These are phyloP conservation scores for Pythium oligandrum DNA, from an alignment of 352 stramenopile species.

Conservation along the genomic window DNA sequence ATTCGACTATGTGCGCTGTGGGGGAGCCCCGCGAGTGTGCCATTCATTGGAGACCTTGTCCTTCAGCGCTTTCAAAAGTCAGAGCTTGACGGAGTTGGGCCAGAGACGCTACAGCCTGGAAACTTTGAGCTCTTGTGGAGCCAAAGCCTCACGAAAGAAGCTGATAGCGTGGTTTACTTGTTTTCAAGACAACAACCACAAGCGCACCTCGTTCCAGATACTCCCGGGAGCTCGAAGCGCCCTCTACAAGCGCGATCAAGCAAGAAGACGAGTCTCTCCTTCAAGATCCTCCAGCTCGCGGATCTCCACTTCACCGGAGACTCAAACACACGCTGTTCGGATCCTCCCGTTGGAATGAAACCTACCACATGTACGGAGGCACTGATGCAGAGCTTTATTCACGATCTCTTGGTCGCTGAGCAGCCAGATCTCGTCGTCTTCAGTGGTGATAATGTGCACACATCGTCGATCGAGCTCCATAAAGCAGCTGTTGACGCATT, in stretches of 20 bases:
- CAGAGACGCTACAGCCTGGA: background rate
- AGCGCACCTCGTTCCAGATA: background rate
- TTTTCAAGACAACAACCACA: background rate
- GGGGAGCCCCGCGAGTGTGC: too few species aligned
- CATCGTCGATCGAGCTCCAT: conserved; percentile 14
- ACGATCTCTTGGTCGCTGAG: conserved; percentile 40
- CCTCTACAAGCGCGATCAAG: too few species aligned
- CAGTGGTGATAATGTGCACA: conserved; percentile 45
- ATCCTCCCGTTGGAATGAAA: conserved; percentile 9
- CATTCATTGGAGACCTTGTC: too few species aligned
- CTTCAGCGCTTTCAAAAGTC: too few species aligned
- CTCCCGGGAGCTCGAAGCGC: background rate
- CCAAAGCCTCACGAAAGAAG: too few species aligned
- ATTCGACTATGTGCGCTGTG: too few species aligned
- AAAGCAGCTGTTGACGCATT: conserved; percentile 32
- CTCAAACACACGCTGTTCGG: conserved; percentile 23
- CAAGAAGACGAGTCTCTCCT: conserved; percentile 17
- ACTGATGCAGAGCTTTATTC: conserved; percentile 36
- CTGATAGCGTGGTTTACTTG: too few species aligned
- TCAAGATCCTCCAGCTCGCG: conserved; percentile 55
- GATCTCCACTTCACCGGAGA: conserved; percentile 56
- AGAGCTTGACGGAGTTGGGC: too few species aligned
- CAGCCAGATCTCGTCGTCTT: conserved; percentile 56
- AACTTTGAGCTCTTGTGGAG: background rate
- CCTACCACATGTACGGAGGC: conserved; percentile 32